These are phyloP conservation scores for Fomitopsis betulina DNA, from an alignment of 1,284 basidiomycete genomes.

Conservation along the genomic window DNA sequence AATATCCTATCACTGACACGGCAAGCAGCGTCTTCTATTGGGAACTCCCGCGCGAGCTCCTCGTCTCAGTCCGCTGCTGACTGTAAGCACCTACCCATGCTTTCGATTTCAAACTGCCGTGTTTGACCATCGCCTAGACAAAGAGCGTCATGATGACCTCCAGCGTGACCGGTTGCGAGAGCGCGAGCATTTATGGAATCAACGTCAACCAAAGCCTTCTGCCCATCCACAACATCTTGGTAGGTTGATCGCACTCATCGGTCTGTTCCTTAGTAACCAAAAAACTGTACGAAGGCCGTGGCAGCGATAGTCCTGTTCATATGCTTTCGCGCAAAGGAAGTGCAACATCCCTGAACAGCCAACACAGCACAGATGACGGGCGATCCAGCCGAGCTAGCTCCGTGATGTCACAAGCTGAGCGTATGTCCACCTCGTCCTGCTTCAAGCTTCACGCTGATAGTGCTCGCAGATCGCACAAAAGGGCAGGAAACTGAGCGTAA, in stretches of 20 bases:
- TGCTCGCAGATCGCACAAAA: conserved; percentile 34
- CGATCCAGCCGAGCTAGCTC: conserved; percentile 40
- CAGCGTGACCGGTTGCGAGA: conserved; percentile 15
- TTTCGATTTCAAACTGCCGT: not conserved
- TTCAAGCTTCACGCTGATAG: not conserved
- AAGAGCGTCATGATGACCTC: conserved; percentile 13
- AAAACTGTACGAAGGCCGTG: not conserved
- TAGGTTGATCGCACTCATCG: conserved; percentile 3
- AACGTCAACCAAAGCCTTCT: conserved; percentile 16
- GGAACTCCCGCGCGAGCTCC: conserved; percentile 13
- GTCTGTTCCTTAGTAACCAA: not conserved
- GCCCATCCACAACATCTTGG: not conserved
- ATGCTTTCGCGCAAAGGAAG: conserved; percentile 28
- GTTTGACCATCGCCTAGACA: conserved; percentile 4
- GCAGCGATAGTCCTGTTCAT: conserved; percentile 13
- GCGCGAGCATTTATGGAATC: conserved; percentile 22
- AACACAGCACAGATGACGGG: conserved; percentile 30
- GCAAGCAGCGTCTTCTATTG: conserved; percentile 15
- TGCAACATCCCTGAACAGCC: conserved; percentile 26
- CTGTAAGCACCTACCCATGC: conserved; percentile 8
- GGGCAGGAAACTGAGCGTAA: conserved; percentile 39
- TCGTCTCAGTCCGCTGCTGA: conserved; percentile 18
- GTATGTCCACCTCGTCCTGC: conserved; percentile 26
- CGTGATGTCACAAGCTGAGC: conserved; percentile 39
- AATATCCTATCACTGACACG: not conserved